Conservation (phyloP, 805 yeast species). For the Ogataea saltuana region DNA sequence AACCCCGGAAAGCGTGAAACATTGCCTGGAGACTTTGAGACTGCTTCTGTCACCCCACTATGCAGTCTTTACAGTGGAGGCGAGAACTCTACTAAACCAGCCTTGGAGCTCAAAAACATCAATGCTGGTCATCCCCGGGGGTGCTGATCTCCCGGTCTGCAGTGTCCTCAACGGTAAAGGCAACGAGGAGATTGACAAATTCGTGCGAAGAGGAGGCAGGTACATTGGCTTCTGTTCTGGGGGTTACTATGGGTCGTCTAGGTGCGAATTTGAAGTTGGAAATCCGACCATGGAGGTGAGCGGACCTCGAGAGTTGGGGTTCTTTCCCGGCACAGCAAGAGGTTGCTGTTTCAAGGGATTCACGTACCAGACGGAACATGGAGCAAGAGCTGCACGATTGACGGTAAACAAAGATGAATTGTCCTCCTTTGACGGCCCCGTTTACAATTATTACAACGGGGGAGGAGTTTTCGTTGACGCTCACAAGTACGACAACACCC, state of each 20-base stretch:
- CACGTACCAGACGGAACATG: conserved; percentile 70
- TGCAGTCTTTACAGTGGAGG: conserved; percentile 75
- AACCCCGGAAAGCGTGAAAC: conserved; percentile 82
- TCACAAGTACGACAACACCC: conserved; percentile 55
- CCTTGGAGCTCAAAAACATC: conserved; percentile 89
- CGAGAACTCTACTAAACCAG: conserved; percentile 63
- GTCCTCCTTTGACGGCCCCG: conserved; percentile 31
- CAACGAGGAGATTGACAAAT: conserved; percentile 58
- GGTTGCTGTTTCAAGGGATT: conserved; percentile 87
- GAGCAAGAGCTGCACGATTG: conserved; percentile 63
- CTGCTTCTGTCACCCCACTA: conserved; percentile 79
- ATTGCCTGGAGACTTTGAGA: conserved; percentile 75
- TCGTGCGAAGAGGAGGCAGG: conserved; percentile 76
- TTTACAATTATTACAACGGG: conserved; percentile 72
- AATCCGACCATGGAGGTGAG: conserved; percentile 70
- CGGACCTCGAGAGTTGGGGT: conserved; percentile 79
- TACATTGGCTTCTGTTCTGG: conserved; percentile 95
- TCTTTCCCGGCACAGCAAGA: conserved; percentile 79
- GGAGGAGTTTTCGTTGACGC: conserved; percentile 88
- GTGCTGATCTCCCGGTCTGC: conserved; percentile 91
- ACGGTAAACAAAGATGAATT: conserved; percentile 38
- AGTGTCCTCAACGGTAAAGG: conserved; percentile 69
- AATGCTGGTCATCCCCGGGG: conserved; percentile 88
- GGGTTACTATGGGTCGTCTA: conserved; percentile 75
- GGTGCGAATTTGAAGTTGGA: conserved; percentile 85